A percentile compares a stretch with the other conserved stretches of the same genome.
phyloP scores from a whole-genome alignment of 345 rosid species.

The Citrus australasica region DNA sequence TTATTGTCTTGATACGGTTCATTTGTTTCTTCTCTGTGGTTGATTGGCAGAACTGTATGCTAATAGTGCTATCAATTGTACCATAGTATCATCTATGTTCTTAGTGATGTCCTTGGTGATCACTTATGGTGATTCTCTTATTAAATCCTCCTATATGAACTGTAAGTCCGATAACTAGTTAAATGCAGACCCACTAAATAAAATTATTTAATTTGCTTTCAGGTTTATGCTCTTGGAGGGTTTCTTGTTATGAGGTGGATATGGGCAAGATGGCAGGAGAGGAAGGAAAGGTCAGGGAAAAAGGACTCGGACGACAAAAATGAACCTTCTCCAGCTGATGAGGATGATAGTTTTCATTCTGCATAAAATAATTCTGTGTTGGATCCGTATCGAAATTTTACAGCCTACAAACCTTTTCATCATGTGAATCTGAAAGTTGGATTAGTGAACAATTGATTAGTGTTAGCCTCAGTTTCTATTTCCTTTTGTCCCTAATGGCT shows the following conservation, averaged over 20 bases:
- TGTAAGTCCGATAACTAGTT: background rate
- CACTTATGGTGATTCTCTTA: background rate
- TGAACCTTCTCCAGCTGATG: conserved; percentile 32
- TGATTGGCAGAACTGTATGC: background rate
- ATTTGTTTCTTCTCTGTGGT: background rate
- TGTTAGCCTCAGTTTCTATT: background rate
- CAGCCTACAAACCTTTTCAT: background rate
- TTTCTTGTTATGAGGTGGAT: conserved; percentile 75
- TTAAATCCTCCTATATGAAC: background rate
- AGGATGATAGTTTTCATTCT: conserved; percentile 15
- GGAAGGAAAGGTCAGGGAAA: conserved; percentile 53
- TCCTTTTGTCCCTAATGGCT: background rate
- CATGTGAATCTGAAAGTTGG: background rate
- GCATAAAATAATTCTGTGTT: background rate
- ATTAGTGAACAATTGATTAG: background rate
- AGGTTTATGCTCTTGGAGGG: conserved; percentile 87
- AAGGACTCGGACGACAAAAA: conserved; percentile 33
- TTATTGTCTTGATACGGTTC: background rate
- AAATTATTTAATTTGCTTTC: conserved; percentile 15
- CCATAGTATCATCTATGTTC: background rate
- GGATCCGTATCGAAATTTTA: background rate
- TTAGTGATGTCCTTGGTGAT: background rate
- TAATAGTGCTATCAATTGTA: background rate
- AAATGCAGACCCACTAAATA: background rate
- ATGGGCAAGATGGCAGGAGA: conserved; percentile 87